Percentiles rank a stretch among this genome's conserved stretches.
These are phyloP conservation scores for Hypoxylon cercidicola DNA, from an alignment of 495 filamentous ascomycete species.

Conservation along the genomic window DNA sequence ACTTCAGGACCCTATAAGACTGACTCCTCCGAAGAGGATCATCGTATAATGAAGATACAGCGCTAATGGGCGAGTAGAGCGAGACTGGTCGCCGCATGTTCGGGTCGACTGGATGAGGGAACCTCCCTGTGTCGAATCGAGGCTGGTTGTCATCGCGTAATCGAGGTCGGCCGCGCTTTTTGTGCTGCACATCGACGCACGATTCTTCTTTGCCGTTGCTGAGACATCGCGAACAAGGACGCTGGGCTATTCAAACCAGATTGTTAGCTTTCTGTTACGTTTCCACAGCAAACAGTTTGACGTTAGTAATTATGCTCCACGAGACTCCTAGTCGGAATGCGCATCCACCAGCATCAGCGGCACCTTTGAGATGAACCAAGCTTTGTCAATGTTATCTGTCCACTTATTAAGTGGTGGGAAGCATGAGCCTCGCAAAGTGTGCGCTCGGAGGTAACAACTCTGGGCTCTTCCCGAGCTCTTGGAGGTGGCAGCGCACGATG, in stretches of 20 bases:
- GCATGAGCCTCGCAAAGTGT: background rate
- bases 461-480: conserved; percentile 3
- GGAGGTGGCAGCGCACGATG: background rate
- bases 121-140: conserved; percentile 63
- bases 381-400: background rate
- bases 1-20: conserved; percentile 68
- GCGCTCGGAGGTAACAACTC: background rate
- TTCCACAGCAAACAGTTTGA: conserved; percentile 10
- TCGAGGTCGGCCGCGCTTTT: conserved; percentile 91
- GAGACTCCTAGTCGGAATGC: background rate
- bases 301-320: conserved; percentile 3
- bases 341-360: background rate
- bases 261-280: conserved; percentile 30
- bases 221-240: conserved; percentile 70
- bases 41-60: conserved; percentile 46
- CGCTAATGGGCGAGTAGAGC: conserved; percentile 51
- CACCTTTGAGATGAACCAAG: background rate
- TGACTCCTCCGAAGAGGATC: conserved; percentile 61
- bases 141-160: conserved; percentile 81
- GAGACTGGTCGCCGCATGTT: conserved; percentile 58
- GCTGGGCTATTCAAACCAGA: conserved; percentile 59
- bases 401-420: background rate
- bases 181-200: conserved; percentile 96
- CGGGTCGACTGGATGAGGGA: conserved; percentile 53
- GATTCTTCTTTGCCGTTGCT: conserved; percentile 77